These are phyloP conservation scores for Pythium plurisporium DNA, from an alignment of 352 stramenopile genomes.

Conservation along the genomic window DNA sequence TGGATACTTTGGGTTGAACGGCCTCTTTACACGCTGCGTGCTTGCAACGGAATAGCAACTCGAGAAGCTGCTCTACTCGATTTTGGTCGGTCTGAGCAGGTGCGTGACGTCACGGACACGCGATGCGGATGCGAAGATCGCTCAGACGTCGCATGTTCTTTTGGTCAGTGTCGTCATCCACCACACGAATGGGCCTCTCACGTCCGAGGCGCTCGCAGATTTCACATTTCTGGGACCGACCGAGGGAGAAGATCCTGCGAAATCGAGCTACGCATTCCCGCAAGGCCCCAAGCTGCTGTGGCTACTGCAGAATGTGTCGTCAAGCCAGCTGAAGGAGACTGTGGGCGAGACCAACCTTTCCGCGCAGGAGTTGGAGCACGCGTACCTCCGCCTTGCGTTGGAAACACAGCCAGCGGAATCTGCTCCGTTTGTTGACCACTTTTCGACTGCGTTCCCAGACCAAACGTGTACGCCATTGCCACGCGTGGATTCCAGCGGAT, in stretches of 20 bases:
- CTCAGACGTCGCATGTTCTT: neutral
- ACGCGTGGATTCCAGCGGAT: slow-evolving; percentile 32
- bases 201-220: slow-evolving; percentile 36
- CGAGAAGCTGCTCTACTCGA: slow-evolving; percentile 59
- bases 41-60: slow-evolving; percentile 27
- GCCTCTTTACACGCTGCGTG: neutral
- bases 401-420: slow-evolving; percentile 27
- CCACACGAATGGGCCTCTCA: slow-evolving; percentile 51
- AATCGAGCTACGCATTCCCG: slow-evolving; percentile 35
- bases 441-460: slow-evolving; percentile 46
- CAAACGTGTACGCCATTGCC: slow-evolving; percentile 56
- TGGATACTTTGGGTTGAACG: neutral
- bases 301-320: slow-evolving; percentile 63
- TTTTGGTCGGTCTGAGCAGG: slow-evolving; percentile 63
- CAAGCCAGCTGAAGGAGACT: slow-evolving; percentile 59
- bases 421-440: slow-evolving; percentile 33
- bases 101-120: slow-evolving; percentile 20
- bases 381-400: slow-evolving; percentile 54
- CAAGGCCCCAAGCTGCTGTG: slow-evolving; percentile 73
- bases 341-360: slow-evolving; percentile 48
- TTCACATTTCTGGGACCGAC: slow-evolving; percentile 51
- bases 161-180: slow-evolving; percentile 59
- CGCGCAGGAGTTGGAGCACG: slow-evolving; percentile 48
- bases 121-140: neutral
- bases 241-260: slow-evolving; percentile 5